Conservation (phyloP, 805 yeast genomes). For the Nakazawaea anatomiae region DNA sequence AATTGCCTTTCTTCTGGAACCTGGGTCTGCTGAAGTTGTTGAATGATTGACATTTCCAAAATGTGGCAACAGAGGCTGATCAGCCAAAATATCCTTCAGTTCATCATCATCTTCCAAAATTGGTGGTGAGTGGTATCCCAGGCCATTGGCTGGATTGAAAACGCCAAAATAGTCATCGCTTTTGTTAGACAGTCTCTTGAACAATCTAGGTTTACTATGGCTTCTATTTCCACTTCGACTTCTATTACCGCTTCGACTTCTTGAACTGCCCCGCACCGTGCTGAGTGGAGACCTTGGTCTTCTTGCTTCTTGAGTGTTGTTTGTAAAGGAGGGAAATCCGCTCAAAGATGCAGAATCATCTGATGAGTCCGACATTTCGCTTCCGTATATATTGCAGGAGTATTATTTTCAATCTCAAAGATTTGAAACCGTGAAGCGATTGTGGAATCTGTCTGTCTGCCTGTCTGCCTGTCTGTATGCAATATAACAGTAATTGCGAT, state of each 20-base stretch:
- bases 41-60: background rate
- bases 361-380: slow-evolving; percentile 4
- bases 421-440: too few relatives aligned
- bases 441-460: too few relatives aligned
- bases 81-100: slow-evolving; percentile 3
- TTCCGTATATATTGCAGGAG: background rate
- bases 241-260: slow-evolving; percentile 9
- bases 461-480: too few relatives aligned
- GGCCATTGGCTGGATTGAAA: background rate
- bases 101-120: slow-evolving; percentile 11
- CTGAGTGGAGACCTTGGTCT: slow-evolving; percentile 5
- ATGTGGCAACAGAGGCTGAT: slow-evolving; percentile 8
- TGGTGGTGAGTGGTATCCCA: slow-evolving; percentile 9
- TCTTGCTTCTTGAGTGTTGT: background rate
- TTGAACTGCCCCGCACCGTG: background rate
- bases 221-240: background rate
- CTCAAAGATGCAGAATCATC: background rate
- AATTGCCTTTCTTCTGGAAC: slow-evolving; percentile 4
- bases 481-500: too few relatives aligned
- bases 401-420: background rate
- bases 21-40: background rate
- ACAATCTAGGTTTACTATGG: background rate
- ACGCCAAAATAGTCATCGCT: slow-evolving; percentile 1
- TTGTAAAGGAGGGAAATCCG: background rate
- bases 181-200: background rate